Percentiles rank a stretch among this genome's conserved stretches.
Evolutionary conservation across 352 stramenopile species (phyloP).

Genomic region (Phytophthora parvispora): DNA sequence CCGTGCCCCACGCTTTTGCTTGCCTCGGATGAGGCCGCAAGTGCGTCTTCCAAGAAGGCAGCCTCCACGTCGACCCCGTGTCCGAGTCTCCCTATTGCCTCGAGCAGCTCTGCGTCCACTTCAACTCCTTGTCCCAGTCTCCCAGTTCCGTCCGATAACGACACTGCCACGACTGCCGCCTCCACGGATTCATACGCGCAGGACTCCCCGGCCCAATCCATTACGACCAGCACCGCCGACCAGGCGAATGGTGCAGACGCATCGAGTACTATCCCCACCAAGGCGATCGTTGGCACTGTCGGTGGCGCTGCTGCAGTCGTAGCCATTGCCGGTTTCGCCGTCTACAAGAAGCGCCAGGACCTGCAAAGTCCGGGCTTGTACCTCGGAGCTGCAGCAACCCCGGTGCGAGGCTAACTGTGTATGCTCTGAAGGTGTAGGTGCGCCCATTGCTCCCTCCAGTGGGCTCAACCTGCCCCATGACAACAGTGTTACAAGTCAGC

Average conservation of each 20-base stretch:
- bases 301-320: conserved; percentile 14
- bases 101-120: neutral
- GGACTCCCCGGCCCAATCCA: neutral
- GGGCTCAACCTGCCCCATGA: neutral
- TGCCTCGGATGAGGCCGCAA: neutral
- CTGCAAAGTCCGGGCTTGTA: conserved; percentile 14
- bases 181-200: neutral
- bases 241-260: neutral
- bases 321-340: conserved; percentile 14
- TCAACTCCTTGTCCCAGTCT: conserved; percentile 8
- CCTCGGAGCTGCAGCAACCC: conserved; percentile 11
- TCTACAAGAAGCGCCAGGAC: conserved; percentile 23
- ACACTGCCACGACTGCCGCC: neutral
- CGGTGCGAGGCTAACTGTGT: neutral
- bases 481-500: neutral
- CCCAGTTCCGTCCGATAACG: conserved; percentile 7
- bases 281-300: conserved; percentile 4
- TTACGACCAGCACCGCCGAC: conserved; percentile 7
- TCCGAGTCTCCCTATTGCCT: conserved; percentile 13
- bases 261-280: neutral
- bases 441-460: neutral
- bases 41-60: neutral
- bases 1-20: conserved; percentile 5
- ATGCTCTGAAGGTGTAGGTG: neutral
- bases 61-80: neutral